Evolutionary conservation across 495 filamentous ascomycete species (phyloP).

Genomic region (Evernia prunastri): DNA sequence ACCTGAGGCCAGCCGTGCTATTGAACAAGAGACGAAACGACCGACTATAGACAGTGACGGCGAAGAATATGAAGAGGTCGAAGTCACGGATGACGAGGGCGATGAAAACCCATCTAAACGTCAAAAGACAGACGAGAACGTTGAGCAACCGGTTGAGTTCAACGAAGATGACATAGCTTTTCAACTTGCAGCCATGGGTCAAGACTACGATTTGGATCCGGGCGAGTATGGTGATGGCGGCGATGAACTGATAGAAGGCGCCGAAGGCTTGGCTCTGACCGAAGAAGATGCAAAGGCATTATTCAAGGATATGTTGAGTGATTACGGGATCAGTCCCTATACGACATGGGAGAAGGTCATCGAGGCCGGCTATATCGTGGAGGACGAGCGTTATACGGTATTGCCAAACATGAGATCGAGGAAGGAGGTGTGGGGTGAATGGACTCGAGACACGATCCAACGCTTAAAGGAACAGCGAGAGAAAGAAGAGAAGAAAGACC

Average conservation of each 20-base stretch:
- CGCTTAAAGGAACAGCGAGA: slow-evolving; percentile 63
- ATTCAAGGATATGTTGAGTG: slow-evolving; percentile 81
- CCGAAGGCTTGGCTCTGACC: slow-evolving; percentile 58
- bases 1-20: slow-evolving; percentile 2
- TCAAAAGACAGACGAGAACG: slow-evolving; percentile 50
- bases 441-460: slow-evolving; percentile 68
- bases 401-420: slow-evolving; percentile 73
- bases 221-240: slow-evolving; percentile 63
- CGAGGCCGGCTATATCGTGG: slow-evolving; percentile 72
- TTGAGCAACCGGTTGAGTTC: slow-evolving; percentile 68
- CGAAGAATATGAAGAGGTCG: slow-evolving; percentile 82
- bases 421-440: slow-evolving; percentile 73
- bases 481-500: slow-evolving; percentile 76
- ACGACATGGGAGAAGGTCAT: slow-evolving; percentile 84
- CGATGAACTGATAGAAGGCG: slow-evolving; percentile 64
- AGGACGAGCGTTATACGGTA: slow-evolving; percentile 80
- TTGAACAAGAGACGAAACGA: slow-evolving; percentile 9
- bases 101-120: slow-evolving; percentile 56
- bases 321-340: slow-evolving; percentile 78
- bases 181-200: slow-evolving; percentile 80
- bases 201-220: slow-evolving; percentile 65
- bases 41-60: slow-evolving; percentile 37
- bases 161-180: slow-evolving; percentile 92
- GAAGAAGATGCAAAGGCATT: slow-evolving; percentile 62
- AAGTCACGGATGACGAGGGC: slow-evolving; percentile 67